phyloP scores from a whole-genome alignment of 2,329 filamentous ascomycete genomes.

The Pseudogymnoascus sp. region DNA sequence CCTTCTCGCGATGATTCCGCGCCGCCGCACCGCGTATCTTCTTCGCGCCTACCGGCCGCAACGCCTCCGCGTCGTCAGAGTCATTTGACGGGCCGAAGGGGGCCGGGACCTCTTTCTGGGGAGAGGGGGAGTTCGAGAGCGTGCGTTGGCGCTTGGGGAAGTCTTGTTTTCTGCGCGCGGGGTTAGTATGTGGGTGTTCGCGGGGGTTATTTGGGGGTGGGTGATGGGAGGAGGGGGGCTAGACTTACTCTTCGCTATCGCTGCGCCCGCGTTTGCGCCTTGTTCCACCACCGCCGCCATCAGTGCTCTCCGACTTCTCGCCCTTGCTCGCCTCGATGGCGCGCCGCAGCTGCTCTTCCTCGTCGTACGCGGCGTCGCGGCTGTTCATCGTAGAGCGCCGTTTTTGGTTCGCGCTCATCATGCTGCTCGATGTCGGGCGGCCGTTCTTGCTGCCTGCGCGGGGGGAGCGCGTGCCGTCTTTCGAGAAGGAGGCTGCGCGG shows the following conservation, averaged over 20 bases:
- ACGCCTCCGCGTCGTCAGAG: constrained; percentile 58
- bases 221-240: background rate
- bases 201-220: background rate
- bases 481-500: constrained; percentile 55
- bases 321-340: constrained; percentile 95
- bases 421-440: constrained; percentile 38
- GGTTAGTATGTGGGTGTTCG: constrained; percentile 16
- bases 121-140: constrained; percentile 61
- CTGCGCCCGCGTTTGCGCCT: constrained; percentile 79
- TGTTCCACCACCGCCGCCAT: constrained; percentile 40
- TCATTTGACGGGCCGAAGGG: constrained; percentile 44
- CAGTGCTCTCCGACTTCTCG: constrained; percentile 41
- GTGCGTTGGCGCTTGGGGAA: constrained; percentile 77
- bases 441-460: constrained; percentile 45
- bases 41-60: constrained; percentile 43
- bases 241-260: constrained; percentile 84
- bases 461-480: constrained; percentile 49
- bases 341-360: constrained; percentile 78
- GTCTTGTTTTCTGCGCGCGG: constrained; percentile 52
- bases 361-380: constrained; percentile 86
- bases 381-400: constrained; percentile 97
- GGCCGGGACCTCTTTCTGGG: constrained; percentile 34
- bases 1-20: constrained; percentile 52
- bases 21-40: constrained; percentile 49
- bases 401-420: constrained; percentile 44